These are phyloP conservation scores for Aspergillus ochraceus DNA, from an alignment of 2,329 filamentous ascomycete species.

Conservation along the genomic window DNA sequence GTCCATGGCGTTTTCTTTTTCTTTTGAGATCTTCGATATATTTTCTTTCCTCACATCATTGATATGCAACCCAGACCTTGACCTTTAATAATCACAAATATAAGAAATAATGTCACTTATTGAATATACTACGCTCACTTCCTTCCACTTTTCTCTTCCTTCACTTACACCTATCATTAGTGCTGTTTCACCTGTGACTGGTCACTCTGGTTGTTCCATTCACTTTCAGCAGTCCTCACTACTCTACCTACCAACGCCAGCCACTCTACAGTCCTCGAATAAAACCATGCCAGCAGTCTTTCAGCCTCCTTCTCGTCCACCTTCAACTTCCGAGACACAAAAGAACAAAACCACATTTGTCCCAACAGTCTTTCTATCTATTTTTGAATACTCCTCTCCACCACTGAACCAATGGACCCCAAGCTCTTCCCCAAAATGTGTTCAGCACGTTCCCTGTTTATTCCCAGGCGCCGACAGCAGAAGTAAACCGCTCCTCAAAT, in stretches of 20 bases:
- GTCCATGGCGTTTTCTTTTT: slow-evolving; percentile 31
- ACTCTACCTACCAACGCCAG: too few species aligned
- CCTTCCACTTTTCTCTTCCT: too few species aligned
- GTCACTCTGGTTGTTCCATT: background rate
- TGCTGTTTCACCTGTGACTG: background rate
- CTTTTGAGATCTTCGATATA: slow-evolving; percentile 23
- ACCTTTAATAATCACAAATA: slow-evolving; percentile 18
- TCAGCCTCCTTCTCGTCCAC: too few species aligned
- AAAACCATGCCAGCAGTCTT: too few species aligned
- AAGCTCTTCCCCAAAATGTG: too few species aligned
- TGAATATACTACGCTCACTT: slow-evolving; percentile 5
- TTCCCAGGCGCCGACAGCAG: background rate
- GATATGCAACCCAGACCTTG: slow-evolving; percentile 16
- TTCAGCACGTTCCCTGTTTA: too few species aligned
- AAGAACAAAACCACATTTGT: too few species aligned
- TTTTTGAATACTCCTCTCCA: too few species aligned
- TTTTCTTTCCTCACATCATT: slow-evolving; percentile 23
- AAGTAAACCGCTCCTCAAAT: background rate
- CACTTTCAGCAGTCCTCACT: background rate
- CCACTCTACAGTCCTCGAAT: too few species aligned
- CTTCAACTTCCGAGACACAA: too few species aligned
- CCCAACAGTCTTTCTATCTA: too few species aligned
- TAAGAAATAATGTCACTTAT: slow-evolving; percentile 31
- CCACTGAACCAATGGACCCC: too few species aligned
- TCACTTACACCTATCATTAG: background rate